These are phyloP conservation scores for Ogataea polymorpha DNA, from an alignment of 805 yeast species.

Conservation along the genomic window DNA sequence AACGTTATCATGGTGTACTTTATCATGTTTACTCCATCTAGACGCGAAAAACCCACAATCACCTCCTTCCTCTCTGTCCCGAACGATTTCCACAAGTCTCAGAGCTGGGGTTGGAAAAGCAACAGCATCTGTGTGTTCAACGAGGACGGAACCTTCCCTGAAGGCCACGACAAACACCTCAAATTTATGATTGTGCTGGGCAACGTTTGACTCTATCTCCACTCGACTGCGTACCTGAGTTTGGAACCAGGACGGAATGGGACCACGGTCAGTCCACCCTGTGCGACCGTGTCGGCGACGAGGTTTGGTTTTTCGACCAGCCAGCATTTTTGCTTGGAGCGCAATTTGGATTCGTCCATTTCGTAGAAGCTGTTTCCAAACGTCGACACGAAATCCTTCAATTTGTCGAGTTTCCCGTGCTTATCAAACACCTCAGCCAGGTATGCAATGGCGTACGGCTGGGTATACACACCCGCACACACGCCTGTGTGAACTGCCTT, in stretches of 20 bases:
- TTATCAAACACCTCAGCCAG: constrained; percentile 83
- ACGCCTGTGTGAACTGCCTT: constrained; percentile 79
- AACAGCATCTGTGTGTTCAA: constrained; percentile 50
- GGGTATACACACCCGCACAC: constrained; percentile 98
- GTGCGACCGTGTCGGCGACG: constrained; percentile 59
- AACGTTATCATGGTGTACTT: constrained; percentile 46
- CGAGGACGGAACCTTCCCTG: constrained; percentile 45
- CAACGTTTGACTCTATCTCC: constrained; percentile 46
- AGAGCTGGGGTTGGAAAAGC: constrained; percentile 64
- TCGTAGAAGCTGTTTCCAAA: constrained; percentile 72
- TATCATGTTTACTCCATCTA: constrained; percentile 52
- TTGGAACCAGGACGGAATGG: constrained; percentile 85
- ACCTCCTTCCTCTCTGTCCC: constrained; percentile 58
- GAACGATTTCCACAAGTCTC: constrained; percentile 48
- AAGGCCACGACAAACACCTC: constrained; percentile 41
- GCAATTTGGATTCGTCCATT: constrained; percentile 43
- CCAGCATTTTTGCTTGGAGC: constrained; percentile 45
- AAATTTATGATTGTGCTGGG: constrained; percentile 52
- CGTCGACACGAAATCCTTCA: constrained; percentile 72
- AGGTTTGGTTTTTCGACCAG: constrained; percentile 51
- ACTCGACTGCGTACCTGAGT: constrained; percentile 69
- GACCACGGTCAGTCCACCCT: constrained; percentile 53
- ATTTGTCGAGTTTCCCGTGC: constrained; percentile 56
- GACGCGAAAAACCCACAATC: constrained; percentile 41
- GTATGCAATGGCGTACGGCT: constrained; percentile 75